Conservation (phyloP, 164 flowering plant genomes). For the Stephania cephalantha region DNA sequence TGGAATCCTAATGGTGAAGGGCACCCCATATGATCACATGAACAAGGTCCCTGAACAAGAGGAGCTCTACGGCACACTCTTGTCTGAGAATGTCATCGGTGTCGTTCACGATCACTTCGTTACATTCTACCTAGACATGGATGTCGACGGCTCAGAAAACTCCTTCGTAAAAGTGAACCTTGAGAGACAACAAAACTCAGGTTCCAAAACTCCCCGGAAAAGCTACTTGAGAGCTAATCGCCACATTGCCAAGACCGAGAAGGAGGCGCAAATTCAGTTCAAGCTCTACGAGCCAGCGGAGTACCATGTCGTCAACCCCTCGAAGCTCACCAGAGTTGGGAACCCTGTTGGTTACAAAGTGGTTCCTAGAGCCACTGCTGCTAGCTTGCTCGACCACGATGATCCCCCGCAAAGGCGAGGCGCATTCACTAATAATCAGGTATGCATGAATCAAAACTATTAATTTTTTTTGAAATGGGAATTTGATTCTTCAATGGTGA, state of each 20-base stretch:
- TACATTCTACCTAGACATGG: conserved; percentile 86
- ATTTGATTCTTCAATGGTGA: background rate
- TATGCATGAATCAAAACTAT: conserved; percentile 1
- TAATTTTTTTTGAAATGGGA: background rate
- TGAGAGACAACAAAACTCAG: conserved; percentile 32
- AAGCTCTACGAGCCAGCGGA: conserved; percentile 70
- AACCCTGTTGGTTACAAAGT: conserved; percentile 82
- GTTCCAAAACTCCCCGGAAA: conserved; percentile 55
- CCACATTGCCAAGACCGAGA: conserved; percentile 65
- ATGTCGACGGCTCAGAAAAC: conserved; percentile 69
- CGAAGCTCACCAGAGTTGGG: conserved; percentile 53
- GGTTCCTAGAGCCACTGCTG: conserved; percentile 73
- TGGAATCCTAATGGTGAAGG: conserved; percentile 94
- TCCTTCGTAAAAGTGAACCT: conserved; percentile 82
- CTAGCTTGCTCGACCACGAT: conserved; percentile 62
- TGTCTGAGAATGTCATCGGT: conserved; percentile 84
- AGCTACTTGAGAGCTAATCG: conserved; percentile 57
- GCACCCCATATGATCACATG: conserved; percentile 51
- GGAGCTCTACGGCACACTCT: conserved; percentile 54
- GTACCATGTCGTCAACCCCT: conserved; percentile 69
- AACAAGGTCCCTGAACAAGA: conserved; percentile 45
- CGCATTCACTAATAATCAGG: conserved; percentile 82
- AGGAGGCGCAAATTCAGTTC: conserved; percentile 71
- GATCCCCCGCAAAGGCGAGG: conserved; percentile 77
- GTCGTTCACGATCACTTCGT: conserved; percentile 86